phyloP scores from a whole-genome alignment of 2,329 filamentous ascomycete genomes.

The Penicillium rolfsii region DNA sequence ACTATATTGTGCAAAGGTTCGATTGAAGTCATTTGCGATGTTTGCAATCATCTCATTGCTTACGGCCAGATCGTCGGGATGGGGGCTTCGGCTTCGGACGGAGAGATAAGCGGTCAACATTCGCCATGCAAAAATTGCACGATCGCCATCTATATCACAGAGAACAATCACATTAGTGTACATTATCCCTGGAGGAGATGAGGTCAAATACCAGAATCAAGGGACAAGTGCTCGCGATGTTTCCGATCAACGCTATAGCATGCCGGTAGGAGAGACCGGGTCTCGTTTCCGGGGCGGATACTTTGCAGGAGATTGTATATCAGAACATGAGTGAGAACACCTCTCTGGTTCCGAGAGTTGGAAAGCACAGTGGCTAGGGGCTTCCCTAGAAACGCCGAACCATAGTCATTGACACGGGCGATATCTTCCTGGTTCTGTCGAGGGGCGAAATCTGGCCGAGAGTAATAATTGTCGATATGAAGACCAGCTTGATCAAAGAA shows the following conservation, averaged over 20 bases:
- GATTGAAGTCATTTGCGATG: slow-evolving; percentile 22
- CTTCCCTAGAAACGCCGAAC: slow-evolving; percentile 25
- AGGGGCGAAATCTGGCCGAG: slow-evolving; percentile 3
- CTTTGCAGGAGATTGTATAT: slow-evolving; percentile 22
- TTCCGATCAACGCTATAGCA: slow-evolving; percentile 6
- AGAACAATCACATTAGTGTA: background rate
- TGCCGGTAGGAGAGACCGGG: slow-evolving; percentile 12
- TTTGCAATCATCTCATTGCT: background rate
- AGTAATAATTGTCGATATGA: slow-evolving; percentile 45
- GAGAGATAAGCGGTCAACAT: slow-evolving; percentile 34
- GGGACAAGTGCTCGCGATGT: background rate
- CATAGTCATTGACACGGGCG: slow-evolving; percentile 19
- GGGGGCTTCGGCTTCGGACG: background rate
- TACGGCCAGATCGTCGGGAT: background rate
- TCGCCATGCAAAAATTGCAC: slow-evolving; percentile 34
- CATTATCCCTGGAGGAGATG: background rate
- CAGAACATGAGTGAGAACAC: slow-evolving; percentile 31
- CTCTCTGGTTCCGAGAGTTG: slow-evolving; percentile 12
- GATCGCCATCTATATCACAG: background rate
- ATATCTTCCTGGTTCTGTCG: slow-evolving; percentile 5
- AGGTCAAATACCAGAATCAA: background rate
- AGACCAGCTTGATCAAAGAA: slow-evolving; percentile 40
- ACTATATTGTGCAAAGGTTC: slow-evolving; percentile 29
- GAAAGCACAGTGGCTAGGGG: slow-evolving; percentile 24
- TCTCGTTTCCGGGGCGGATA: slow-evolving; percentile 21